Percentiles rank a stretch among this genome's conserved stretches.
These are phyloP conservation scores for Boletus rubropictus DNA, from an alignment of 768 basidiomycete genomes.

Conservation along the genomic window DNA sequence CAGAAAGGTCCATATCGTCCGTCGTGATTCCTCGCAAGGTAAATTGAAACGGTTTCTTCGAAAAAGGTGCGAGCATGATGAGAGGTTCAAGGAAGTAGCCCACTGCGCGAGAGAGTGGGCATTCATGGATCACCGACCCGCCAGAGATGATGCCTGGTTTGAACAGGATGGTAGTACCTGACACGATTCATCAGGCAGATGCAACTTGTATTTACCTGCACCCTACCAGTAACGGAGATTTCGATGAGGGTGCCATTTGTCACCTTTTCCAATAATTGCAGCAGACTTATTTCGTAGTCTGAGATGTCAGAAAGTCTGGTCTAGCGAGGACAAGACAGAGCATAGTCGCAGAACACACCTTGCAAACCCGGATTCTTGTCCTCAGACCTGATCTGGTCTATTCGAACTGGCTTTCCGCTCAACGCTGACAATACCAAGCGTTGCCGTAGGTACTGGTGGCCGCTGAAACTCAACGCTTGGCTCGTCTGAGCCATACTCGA, in stretches of 20 bases:
- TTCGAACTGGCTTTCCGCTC: slow-evolving; percentile 76
- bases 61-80: slow-evolving; percentile 86
- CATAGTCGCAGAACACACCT: slow-evolving; percentile 43
- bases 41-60: slow-evolving; percentile 78
- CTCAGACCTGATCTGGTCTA: slow-evolving; percentile 83
- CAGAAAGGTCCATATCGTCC: slow-evolving; percentile 88
- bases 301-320: not conserved
- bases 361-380: slow-evolving; percentile 95
- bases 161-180: slow-evolving; percentile 86
- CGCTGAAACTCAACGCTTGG: slow-evolving; percentile 56
- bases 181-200: slow-evolving; percentile 1
- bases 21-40: slow-evolving; percentile 89
- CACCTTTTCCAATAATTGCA: slow-evolving; percentile 81
- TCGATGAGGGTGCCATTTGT: slow-evolving; percentile 95
- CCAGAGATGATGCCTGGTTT: slow-evolving; percentile 91
- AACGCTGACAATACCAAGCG: slow-evolving; percentile 86
- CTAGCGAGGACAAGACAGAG: not conserved
- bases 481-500: slow-evolving; percentile 35
- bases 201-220: not conserved
- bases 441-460: slow-evolving; percentile 77
- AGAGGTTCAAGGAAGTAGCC: slow-evolving; percentile 94
- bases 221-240: slow-evolving; percentile 88
- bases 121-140: slow-evolving; percentile 77
- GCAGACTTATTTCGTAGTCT: slow-evolving; percentile 91
- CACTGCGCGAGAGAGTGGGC: slow-evolving; percentile 80